Conservation (phyloP, 2,329 filamentous ascomycete genomes). For the Drechslerella stenobrocha region DNA sequence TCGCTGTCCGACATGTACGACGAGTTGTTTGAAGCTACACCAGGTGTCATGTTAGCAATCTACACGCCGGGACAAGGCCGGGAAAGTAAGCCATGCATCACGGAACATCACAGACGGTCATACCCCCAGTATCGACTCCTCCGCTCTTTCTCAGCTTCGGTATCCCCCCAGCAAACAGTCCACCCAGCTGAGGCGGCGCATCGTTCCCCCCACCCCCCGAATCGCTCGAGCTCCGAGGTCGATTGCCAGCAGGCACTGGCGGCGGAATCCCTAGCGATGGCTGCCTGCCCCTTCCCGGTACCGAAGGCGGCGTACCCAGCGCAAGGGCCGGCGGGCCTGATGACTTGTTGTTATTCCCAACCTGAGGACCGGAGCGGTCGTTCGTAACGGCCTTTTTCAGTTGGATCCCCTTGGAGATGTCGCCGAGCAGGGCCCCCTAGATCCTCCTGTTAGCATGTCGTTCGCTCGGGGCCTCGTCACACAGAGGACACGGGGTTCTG, state of each 20-base stretch:
- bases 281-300: conserved; percentile 25
- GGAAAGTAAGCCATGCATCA: too few relatives aligned
- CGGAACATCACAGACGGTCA: conserved; percentile 49
- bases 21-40: conserved; percentile 66
- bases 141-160: conserved; percentile 88
- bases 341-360: conserved; percentile 61
- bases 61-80: too few relatives aligned
- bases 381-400: conserved; percentile 89
- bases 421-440: conserved; percentile 80
- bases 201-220: conserved; percentile 59
- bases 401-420: conserved; percentile 76
- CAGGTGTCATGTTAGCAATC: too few relatives aligned
- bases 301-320: conserved; percentile 22
- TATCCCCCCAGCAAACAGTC: conserved; percentile 90
- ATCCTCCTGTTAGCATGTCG: conserved; percentile 11
- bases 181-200: conserved; percentile 76
- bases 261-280: conserved; percentile 30
- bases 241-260: conserved; percentile 27
- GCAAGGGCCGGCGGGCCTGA: conserved; percentile 58
- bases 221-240: conserved; percentile 45
- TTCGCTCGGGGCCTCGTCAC: conserved; percentile 24
- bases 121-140: conserved; percentile 72
- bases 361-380: conserved; percentile 79
- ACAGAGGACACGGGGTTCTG: conserved; percentile 24
- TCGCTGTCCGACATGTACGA: conserved; percentile 84